Base-by-base conservation (phyloP, 345 rosid genomes). In the Corchorus capsularis region DNA sequence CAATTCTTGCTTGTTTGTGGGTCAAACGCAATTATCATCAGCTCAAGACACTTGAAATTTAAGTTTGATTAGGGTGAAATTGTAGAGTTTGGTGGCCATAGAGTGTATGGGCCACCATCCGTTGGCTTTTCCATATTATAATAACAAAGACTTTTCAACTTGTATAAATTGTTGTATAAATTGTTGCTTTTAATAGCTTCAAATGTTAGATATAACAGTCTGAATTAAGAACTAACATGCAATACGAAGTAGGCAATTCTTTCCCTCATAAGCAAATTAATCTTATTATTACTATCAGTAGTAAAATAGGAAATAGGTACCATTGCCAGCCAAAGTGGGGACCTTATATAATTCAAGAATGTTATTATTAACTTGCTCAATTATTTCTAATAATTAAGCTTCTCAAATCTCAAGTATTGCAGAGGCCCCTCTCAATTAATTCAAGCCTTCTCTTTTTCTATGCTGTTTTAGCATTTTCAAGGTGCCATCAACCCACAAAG, bases 1-100 rank as follows among this genome's bases (percentile, higher is more conserved):
- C 4, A 68, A 60, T 4, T 47, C 22, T 2, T 68, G n/a, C n/a
- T n/a, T n/a, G n/a, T 68, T 45, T 35, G 62, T 17, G 43, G 68
- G 75, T 43, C 55, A 72, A 41, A 57, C 39, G 35, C 54, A 43
- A 72, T 72, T 41, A 53, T 75, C 47, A 53, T 75, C 47, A 64
- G 35, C 56, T 6, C 0, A 41, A 54, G 73, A 20, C 17, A 22
- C 78, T 63, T 75, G 15, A 4, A 53, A 34, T 52, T 50, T 35
- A 34, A 67, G 73, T 69, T 50, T 39, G 47, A 35, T 63, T 37
- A 8, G 5, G 27, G 2, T 63, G 27, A 8, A 63, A 1, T 8
- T 10, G 17, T 8, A 39, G 49, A 63, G 27, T 63, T 27, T 63
- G 69, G 69, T 64, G 19, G 67, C 47, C 6, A 43, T 32, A n/a